These are phyloP conservation scores for Neopestalotiopsis sp. DNA, from an alignment of 2,329 filamentous ascomycete species.

Conservation along the genomic window DNA sequence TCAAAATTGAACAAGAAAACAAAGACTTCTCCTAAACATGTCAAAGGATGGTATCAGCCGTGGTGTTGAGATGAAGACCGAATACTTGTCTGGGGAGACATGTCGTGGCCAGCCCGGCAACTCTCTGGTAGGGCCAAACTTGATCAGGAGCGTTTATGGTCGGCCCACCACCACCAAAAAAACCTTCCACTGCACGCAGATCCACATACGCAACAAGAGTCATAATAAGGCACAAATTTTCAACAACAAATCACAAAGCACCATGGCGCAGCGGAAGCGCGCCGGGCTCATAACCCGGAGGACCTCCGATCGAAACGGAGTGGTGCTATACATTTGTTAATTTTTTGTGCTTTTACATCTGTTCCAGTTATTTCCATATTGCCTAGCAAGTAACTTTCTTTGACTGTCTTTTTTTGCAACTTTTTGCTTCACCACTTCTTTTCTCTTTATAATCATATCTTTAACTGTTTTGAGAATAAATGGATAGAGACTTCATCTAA, in stretches of 20 bases:
- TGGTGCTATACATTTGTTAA: not conserved
- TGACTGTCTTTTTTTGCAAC: too few species aligned
- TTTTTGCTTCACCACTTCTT: not conserved
- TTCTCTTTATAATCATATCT: too few species aligned
- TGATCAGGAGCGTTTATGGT: not conserved
- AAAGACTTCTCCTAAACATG: too few species aligned
- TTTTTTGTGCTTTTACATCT: not conserved
- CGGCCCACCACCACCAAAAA: not conserved
- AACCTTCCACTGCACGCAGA: not conserved
- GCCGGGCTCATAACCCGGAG: slow-evolving; percentile 1
- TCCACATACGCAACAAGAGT: not conserved
- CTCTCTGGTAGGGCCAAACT: not conserved
- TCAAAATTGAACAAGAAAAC: too few species aligned
- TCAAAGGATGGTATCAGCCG: not conserved
- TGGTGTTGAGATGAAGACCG: not conserved
- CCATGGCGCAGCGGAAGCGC: slow-evolving; percentile 1
- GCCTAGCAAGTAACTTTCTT: not conserved
- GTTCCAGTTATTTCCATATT: not conserved
- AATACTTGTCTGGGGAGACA: not conserved
- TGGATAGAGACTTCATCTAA: too few species aligned
- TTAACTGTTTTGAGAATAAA: too few species aligned
- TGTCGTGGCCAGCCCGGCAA: not conserved
- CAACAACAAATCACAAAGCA: not conserved
- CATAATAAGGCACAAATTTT: not conserved
- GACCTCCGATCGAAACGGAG: not conserved